Base-by-base conservation (phyloP, 495 filamentous ascomycete genomes). In the Friedmanniomyces simplex region DNA sequence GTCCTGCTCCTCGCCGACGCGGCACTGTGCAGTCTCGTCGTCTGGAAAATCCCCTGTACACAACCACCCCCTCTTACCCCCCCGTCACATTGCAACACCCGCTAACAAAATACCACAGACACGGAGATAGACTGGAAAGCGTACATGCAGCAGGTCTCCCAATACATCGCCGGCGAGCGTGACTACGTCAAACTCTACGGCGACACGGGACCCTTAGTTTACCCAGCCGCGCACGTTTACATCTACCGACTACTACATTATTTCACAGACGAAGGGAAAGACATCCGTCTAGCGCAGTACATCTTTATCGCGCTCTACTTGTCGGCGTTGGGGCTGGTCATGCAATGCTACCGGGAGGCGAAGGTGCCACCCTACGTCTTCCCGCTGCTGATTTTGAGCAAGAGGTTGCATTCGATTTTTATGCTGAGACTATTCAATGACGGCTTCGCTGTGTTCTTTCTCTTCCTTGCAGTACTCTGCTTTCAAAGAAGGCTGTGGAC, bases 61-160 rank as follows among this genome's bases (percentile, higher is more conserved):
- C 58, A n/a, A 12, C 18, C 60, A 26, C 42, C 28, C 8, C 13
- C 21, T n/a, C n/a, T n/a, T n/a, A n/a, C n/a, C 6, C 48, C 41
- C 14, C 24, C 13, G 18, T 13, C 26, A 48, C 24, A 43, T 18
- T 45, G 42, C 5, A n/a, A 12, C 37, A 39, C n/a, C 51, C 12
- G 30, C 55, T 57, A 62, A 63, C 52, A 22, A 26, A 34, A n/a
- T 8, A 41, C 49, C 26, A 10, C 64, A 97, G 93, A 98, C 69
- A 98, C 93, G 43, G 93, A 98, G 69, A 98, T 98, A 66, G 93
- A 98, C 72, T 98, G 93, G 93, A 78, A 76, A 52, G 89, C 91
- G 1, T 98, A 98, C 70, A 97, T 97, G 91, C 78, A 96, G 63
- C 93, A 98, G 63, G 73, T 96, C 52, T 70, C 79, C 25, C 85